Base-by-base conservation (phyloP, 495 filamentous ascomycete genomes). In the Podospora sp. region DNA sequence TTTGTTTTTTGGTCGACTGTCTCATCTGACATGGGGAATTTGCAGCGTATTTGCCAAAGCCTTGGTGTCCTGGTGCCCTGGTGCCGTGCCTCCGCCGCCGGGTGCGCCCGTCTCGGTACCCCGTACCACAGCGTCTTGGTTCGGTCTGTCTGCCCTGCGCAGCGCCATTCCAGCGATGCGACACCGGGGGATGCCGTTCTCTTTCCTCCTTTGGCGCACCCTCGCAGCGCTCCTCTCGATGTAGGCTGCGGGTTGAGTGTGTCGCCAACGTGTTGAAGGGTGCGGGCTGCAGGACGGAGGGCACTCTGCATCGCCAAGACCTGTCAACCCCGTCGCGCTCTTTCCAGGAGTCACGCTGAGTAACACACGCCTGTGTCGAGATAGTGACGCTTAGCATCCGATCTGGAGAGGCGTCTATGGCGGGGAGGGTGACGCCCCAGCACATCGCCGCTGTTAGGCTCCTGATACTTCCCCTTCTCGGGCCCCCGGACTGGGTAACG, bases 21-120 rank as follows among this genome's bases (percentile, higher is more conserved):
- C 8, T 8, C 29, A 33, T 33, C 29, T 33, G 29, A 33, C 8
- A 8, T 33, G 8, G 29, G 8, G 8, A 8, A 33, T 33, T 33
- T 33, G n/a, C n/a, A n/a, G n/a, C n/a, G n/a, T n/a, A n/a, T n/a
- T n/a, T n/a, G n/a, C n/a, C n/a, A n/a, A n/a, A n/a, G n/a, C n/a
- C n/a, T n/a, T n/a, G n/a, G n/a, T n/a, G n/a, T n/a, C n/a, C n/a
- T n/a, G n/a, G n/a, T n/a, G n/a, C n/a, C n/a, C n/a, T n/a, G 29
- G 29, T 33, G 29, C 29, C 29, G 29, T 33, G 29, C 29, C 29
- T 33, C 29, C 29, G 29, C 33, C 22, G 49, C 49, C 46, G 46
- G 46, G 3, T 11, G 49, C 25, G 62, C 46, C 62, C 62, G 62
- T 33, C 46, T 63, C 62, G 49, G 22, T 63, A 63, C 62, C 62